Conservation (phyloP, 352 stramenopile species). For the Phytophthora rubi region DNA sequence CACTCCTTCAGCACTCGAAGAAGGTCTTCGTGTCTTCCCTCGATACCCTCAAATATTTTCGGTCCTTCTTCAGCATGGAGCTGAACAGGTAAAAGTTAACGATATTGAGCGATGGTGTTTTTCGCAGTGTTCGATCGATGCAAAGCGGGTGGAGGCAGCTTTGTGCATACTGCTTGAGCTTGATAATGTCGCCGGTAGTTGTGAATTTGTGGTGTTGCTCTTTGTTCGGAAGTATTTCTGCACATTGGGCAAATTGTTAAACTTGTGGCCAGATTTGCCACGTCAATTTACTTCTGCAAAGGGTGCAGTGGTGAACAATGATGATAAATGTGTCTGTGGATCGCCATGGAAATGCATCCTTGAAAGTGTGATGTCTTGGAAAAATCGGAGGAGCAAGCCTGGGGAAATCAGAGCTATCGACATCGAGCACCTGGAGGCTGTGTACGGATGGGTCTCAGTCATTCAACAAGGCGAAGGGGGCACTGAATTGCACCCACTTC, state of each 20-base stretch:
- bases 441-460: slow-evolving; percentile 8
- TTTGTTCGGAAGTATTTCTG: slow-evolving; percentile 29
- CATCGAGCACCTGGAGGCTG: slow-evolving; percentile 38
- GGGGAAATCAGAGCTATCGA: slow-evolving; percentile 6
- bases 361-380: slow-evolving; percentile 15
- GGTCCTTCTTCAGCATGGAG: slow-evolving; percentile 36
- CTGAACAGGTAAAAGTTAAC: slow-evolving; percentile 11
- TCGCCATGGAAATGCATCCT: slow-evolving; percentile 31
- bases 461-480: neutral
- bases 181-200: slow-evolving; percentile 10
- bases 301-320: neutral
- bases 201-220: slow-evolving; percentile 14
- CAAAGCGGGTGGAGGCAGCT: slow-evolving; percentile 14
- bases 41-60: slow-evolving; percentile 25
- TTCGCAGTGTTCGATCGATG: neutral
- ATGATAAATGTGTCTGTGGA: neutral
- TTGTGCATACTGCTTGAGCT: slow-evolving; percentile 22
- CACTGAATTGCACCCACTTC: slow-evolving; percentile 2
- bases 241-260: slow-evolving; percentile 2
- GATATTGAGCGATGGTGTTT: slow-evolving; percentile 27
- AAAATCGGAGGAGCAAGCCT: slow-evolving; percentile 5
- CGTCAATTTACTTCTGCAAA: neutral
- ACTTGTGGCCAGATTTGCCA: slow-evolving; percentile 5
- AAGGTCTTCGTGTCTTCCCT: slow-evolving; percentile 28
- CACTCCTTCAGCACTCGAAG: slow-evolving; percentile 21